Conservation (phyloP, 2,329 filamentous ascomycete genomes). For the Trichophaea hybrida region DNA sequence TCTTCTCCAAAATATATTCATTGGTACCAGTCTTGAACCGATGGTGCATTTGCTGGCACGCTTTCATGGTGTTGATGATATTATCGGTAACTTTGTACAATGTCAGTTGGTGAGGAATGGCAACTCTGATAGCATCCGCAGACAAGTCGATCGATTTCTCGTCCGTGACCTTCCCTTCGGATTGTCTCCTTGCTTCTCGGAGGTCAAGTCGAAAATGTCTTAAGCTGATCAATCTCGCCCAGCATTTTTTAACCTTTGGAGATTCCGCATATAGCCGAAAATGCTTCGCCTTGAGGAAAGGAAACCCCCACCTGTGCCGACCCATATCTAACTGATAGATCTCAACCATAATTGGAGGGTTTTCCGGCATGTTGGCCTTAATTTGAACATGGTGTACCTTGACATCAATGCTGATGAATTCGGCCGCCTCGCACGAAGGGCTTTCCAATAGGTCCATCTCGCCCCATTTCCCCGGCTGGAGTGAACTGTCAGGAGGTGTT, state of each 20-base stretch:
- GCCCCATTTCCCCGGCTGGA: conserved; percentile 1
- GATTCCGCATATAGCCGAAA: conserved; percentile 77
- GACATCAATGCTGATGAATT: conserved; percentile 69
- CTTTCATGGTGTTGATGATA: conserved; percentile 72
- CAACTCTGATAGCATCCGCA: conserved; percentile 72
- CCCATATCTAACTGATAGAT: conserved; percentile 70
- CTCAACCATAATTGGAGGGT: conserved; percentile 85
- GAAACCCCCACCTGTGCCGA: conserved; percentile 72
- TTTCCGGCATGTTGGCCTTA: conserved; percentile 74
- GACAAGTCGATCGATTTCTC: conserved; percentile 74
- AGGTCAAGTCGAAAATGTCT: conserved; percentile 70
- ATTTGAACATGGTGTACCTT: conserved; percentile 70
- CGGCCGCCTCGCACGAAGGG: conserved; percentile 31
- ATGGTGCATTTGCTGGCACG: conserved; percentile 79
- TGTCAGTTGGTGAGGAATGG: conserved; percentile 80
- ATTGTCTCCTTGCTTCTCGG: conserved; percentile 54
- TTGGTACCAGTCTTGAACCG: conserved; percentile 77
- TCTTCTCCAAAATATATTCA: conserved; percentile 76
- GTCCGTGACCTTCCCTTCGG: conserved; percentile 45
- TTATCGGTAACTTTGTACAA: conserved; percentile 91
- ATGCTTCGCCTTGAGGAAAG: conserved; percentile 63
- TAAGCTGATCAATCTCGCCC: conserved; percentile 74
- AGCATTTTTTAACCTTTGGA: conserved; percentile 66
- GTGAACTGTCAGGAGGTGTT: neutral
- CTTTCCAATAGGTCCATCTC: conserved; percentile 21